Evolutionary conservation across 306 rosid genomes (phyloP).

Genomic region (Vicia sativa): DNA sequence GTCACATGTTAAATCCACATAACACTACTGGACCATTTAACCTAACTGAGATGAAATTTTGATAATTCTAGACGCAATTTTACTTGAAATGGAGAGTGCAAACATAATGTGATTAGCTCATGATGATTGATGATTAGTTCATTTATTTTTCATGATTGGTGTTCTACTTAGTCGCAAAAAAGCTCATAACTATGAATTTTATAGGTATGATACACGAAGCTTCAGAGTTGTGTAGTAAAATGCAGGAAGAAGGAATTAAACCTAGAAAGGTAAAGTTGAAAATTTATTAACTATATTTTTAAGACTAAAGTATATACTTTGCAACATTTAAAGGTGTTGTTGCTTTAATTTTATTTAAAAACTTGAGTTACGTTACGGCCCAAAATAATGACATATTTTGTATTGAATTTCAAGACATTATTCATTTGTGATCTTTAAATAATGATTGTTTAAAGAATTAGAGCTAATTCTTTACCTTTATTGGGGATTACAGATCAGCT

Average conservation of each 20-base stretch:
- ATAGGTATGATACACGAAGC: constrained; percentile 77
- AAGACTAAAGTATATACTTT: no score
- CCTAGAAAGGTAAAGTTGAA: no score
- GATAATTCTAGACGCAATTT: no score
- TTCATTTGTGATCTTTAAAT: constrained; percentile 10
- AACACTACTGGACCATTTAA: no score
- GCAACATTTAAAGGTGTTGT: constrained; percentile 18
- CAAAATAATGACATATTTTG: constrained; percentile 3
- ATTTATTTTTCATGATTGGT: constrained; percentile 18
- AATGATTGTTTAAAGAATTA: constrained; percentile 1
- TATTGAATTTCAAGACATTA: constrained; percentile 8
- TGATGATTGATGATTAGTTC: constrained; percentile 20
- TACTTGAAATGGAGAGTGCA: background rate
- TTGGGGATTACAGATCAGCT: constrained; percentile 74
- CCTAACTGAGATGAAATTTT: no score
- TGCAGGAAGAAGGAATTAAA: no score
- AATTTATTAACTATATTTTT: no score
- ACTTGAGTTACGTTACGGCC: background rate
- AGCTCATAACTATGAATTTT: constrained; percentile 31
- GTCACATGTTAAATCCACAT: no score
- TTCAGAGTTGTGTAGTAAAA: no score
- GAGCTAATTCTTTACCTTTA: constrained; percentile 36
- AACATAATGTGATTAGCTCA: constrained; percentile 19
- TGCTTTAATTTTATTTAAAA: constrained; percentile 17
- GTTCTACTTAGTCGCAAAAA: constrained; percentile 3